Base-by-base conservation (phyloP, 169 alveolate genomes). In the Cryptosporidium viatorum region DNA sequence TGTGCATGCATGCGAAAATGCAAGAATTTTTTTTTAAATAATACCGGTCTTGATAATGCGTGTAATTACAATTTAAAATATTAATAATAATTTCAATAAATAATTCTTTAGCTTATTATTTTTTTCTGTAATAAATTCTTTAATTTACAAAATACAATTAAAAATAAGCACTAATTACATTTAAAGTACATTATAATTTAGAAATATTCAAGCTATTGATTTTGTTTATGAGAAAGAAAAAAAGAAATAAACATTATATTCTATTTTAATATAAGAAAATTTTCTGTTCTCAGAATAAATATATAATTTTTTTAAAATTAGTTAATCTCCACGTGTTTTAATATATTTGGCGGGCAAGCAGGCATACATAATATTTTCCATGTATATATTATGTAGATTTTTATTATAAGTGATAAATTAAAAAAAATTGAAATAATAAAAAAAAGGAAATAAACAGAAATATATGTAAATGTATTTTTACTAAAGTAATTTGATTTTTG, bases 321-420 rank as follows among this genome's bases (percentile, higher is more conserved):
- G 9, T 41, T 41, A 55, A 21, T 55, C 67, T 55, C 29, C 67
- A 55, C 67, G 67, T 55, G 67, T 23, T 23, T 23, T 1, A n/a
- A 1, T 5, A n/a, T 10, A 21, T 55, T 55, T 55, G 67, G 67
- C 67, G 67, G 67, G 67, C 35, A 55, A 55, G 67, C 67, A n/a
- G n/a, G 67, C 67, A n/a, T 55, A 55, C 67, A 55, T 16, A n/a
- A 55, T 55, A 55, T 55, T 52, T 52, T 41, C 31, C 67, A 55
- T 55, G 67, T 16, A 48, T 14, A 55, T 55, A 55, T 55, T n/a
- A 55, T 55, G 67, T 55, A 55, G 67, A 55, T 55, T 55, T 3
- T 55, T 55, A 55, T 55, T 55, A 55, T 8, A 26, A 26, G 37
- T 0, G 21, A 48, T 48, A 48, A 48, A 48, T 14, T n/a, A 55